Conservation (phyloP, 2,329 filamentous ascomycete genomes). For the Dothideomycetidae sp. region DNA sequence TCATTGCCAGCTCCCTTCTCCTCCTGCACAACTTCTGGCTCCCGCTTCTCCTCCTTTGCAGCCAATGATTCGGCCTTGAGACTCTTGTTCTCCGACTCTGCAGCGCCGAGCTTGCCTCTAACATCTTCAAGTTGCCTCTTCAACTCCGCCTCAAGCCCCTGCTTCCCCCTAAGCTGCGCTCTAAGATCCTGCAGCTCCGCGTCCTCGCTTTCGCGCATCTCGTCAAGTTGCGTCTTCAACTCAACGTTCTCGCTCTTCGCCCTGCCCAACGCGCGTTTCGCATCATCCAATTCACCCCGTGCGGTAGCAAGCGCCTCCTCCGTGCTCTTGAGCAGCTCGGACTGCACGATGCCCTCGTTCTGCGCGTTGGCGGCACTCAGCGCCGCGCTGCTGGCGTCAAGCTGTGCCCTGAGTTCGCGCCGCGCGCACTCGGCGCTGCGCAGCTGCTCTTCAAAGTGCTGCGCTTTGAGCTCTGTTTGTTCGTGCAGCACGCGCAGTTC, state of each 20-base stretch:
- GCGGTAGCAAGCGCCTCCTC: neutral
- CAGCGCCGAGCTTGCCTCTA: neutral
- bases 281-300: slow-evolving; percentile 1
- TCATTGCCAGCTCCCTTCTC: neutral
- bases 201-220: slow-evolving; percentile 13
- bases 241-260: slow-evolving; percentile 12
- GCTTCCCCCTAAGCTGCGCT: neutral
- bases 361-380: slow-evolving; percentile 10
- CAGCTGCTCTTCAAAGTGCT: slow-evolving; percentile 9
- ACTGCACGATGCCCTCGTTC: neutral
- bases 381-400: slow-evolving; percentile 12
- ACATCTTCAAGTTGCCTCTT: neutral
- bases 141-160: slow-evolving; percentile 3
- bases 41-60: neutral
- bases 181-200: slow-evolving; percentile 12
- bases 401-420: slow-evolving; percentile 14
- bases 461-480: slow-evolving; percentile 4
- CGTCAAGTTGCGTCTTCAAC: slow-evolving; percentile 16
- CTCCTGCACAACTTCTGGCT: slow-evolving; percentile 10
- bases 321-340: neutral
- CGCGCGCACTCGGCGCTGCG: neutral
- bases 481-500: slow-evolving; percentile 5
- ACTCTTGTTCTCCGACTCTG: neutral
- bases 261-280: slow-evolving; percentile 11
- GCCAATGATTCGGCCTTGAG: neutral